Evolutionary conservation across 805 yeast genomes (phyloP).

Genomic region (Ascoidea rubescens): DNA sequence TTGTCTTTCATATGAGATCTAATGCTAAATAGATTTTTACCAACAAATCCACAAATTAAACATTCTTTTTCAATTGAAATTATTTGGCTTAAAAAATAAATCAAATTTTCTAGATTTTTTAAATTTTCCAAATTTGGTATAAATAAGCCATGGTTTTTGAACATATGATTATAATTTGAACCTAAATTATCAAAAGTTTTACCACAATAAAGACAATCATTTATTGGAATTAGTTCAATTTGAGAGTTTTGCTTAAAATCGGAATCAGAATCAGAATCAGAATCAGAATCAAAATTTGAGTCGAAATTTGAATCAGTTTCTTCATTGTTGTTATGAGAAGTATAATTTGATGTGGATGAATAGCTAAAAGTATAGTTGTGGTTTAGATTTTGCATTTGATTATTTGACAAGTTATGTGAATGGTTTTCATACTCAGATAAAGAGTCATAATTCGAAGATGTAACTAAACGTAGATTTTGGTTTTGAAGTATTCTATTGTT

Average conservation of each 20-base stretch:
- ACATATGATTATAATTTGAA: background rate
- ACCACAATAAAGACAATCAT: background rate
- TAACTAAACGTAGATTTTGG: conserved; percentile 17
- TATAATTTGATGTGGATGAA: no score
- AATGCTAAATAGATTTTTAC: conserved; percentile 72
- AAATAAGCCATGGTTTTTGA: background rate
- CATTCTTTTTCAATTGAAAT: background rate
- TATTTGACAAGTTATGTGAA: no score
- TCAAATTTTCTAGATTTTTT: no score
- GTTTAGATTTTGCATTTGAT: no score
- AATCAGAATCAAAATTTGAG: no score
- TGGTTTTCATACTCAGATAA: background rate
- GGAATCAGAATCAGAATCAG: no score
- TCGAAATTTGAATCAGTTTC: no score
- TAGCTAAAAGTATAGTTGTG: no score
- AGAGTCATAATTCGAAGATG: conserved; percentile 76
- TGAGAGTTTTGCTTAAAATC: no score
- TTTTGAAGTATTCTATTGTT: background rate
- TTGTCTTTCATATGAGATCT: conserved; percentile 81
- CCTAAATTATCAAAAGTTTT: background rate
- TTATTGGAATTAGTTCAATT: background rate
- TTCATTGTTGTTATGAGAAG: no score
- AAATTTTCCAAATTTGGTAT: background rate
- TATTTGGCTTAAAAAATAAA: no score
- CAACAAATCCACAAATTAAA: conserved; percentile 69